phyloP scores from a whole-genome alignment of 805 yeast species.

The Saturnispora hagleri region DNA sequence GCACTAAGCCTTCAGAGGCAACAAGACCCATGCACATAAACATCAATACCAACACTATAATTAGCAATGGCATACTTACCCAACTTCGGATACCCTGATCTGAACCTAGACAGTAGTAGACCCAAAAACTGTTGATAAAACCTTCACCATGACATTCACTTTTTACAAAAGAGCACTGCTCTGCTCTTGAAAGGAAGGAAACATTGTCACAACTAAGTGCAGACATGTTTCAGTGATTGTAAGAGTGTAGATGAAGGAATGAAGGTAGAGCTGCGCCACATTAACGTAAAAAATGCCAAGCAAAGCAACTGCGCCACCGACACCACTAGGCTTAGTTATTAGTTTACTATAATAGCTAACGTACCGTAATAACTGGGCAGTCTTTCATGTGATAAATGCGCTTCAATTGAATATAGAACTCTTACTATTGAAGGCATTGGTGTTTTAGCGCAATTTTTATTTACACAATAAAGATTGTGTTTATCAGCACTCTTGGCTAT shows the following conservation, averaged over 20 bases:
- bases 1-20: slow-evolving; percentile 78
- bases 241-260: neutral
- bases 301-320: neutral
- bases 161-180: slow-evolving; percentile 25
- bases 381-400: too few species aligned
- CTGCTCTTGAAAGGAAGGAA: slow-evolving; percentile 8
- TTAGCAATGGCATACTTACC: slow-evolving; percentile 18
- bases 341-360: neutral
- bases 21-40: slow-evolving; percentile 68
- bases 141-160: slow-evolving; percentile 24
- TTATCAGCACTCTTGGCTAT: too few species aligned
- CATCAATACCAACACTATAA: slow-evolving; percentile 27
- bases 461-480: too few species aligned
- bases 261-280: neutral
- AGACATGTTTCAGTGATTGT: neutral
- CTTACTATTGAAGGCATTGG: too few species aligned
- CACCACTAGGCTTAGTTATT: neutral
- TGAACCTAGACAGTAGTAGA: slow-evolving; percentile 24
- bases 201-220: slow-evolving; percentile 8
- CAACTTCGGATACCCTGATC: slow-evolving; percentile 10
- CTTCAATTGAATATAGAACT: too few species aligned
- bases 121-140: slow-evolving; percentile 20
- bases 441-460: too few species aligned
- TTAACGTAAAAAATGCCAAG: neutral
- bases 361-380: too few species aligned